Evolutionary conservation across 2,329 filamentous ascomycete genomes (phyloP), one percentile per base, ranked within the genome.

Genomic region (Neonectria faginata): DNA sequence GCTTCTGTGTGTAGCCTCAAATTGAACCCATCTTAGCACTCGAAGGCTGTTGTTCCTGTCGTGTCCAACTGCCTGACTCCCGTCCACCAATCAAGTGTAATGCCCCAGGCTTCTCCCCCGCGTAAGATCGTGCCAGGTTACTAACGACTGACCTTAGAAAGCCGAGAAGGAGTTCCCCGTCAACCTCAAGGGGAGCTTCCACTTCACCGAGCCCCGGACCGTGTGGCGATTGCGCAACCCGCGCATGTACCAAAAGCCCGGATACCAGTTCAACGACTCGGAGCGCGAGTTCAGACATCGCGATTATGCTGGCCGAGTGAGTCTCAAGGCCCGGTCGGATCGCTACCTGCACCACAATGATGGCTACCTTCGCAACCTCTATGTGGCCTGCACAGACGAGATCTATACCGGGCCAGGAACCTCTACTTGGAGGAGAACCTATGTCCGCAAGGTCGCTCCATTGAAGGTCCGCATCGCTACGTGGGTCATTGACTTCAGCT

Each of bases 401-500:
- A 74, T 74, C 22, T 74, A 70, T n/a, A 65, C 73, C 10, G 72
- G 69, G 0, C 56, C 66, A 20, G 69, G 69, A 1, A 74, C 66
- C 45, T 74, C 72, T n/a, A 74, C 72, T 47, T 74, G 72, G 72
- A 73, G 67, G 62, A 65, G 72, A 45, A 74, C 72, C 29, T 74
- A 70, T 52, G 69, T 74, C 44, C 70, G 68, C 48, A 73, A 70
- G 52, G 72, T 74, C 3, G 69, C 72, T 5, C 67, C 72, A 3
- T 44, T 71, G 33, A 74, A 74, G 55, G 65, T 74, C 31, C 67
- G 72, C 11, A 70, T 73, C 25, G 72, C 72, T 10, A 74, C 72
- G 3, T 74, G 72, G 72, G 69, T 74, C 41, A 66, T 74, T 11
- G 72, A 73, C 61, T 73, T 73, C 20, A 70, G 60, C 39, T 71